These are phyloP conservation scores for Aspergillus candidus DNA, from an alignment of 2,329 filamentous ascomycete species.

Conservation along the genomic window DNA sequence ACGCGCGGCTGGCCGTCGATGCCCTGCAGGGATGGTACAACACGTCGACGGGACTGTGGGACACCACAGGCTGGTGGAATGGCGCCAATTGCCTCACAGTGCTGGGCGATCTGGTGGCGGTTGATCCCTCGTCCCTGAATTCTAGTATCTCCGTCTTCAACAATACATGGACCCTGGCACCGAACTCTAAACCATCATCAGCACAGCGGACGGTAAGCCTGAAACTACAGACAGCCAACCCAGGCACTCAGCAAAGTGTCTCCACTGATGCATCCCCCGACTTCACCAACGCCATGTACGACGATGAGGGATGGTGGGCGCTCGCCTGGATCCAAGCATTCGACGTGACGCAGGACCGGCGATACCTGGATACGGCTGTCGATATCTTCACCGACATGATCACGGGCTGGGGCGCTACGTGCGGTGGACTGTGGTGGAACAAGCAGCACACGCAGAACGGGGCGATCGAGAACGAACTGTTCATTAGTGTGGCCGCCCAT, in stretches of 20 bases:
- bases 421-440: constrained; percentile 1
- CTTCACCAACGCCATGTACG: constrained; percentile 1
- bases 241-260: too few relatives aligned
- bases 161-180: too few relatives aligned
- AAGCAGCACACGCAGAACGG: background rate
- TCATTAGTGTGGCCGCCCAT: constrained; percentile 1
- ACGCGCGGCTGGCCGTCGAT: too few relatives aligned
- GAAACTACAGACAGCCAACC: too few relatives aligned
- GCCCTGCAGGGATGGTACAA: constrained; percentile 1
- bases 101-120: background rate
- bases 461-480: constrained; percentile 2
- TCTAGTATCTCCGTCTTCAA: too few relatives aligned
- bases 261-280: background rate
- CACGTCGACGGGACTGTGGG: background rate
- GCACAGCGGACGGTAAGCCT: too few relatives aligned
- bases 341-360: background rate
- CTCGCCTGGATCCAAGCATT: constrained; percentile 1
- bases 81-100: constrained; percentile 2
- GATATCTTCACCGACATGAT: too few relatives aligned
- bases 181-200: too few relatives aligned
- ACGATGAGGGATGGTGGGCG: constrained; percentile 4
- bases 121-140: background rate
- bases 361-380: background rate
- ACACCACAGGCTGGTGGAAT: constrained; percentile 3
- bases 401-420: background rate